Evolutionary conservation across 2,329 filamentous ascomycete genomes (phyloP), one percentile per base, ranked within the genome.

Genomic region (Penicillium rolfsii): DNA sequence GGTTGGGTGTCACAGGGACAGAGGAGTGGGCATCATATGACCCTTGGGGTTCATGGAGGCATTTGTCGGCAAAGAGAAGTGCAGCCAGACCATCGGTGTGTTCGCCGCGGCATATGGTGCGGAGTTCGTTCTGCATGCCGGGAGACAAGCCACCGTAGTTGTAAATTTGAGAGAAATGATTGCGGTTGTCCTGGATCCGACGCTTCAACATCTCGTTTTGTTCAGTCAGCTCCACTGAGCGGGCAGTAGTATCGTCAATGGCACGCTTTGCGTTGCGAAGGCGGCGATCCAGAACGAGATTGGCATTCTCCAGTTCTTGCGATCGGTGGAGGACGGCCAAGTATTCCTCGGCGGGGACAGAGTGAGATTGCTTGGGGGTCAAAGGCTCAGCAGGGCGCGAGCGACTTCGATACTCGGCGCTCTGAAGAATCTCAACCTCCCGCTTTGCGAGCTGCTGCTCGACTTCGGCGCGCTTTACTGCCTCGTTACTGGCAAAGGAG

Each of bases 391-490:
- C 71, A 82, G 85, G 68, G 76, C 77, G 64, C 83, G 83, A 59
- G 83, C 89, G 87, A 55, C 85, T 85, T 55, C 87, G 85, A 72
- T 90, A 85, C 71, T 95, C 90, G 14, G 88, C 87, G 63, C 85
- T 83, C 62, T 93, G 89, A 30, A 97, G 81, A 12, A 93, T 91
- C 63, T 97, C 91, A 22, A 96, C 89, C 76, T 97, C 93, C 24
- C 90, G 85, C 64, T 91, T 87, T n/a, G 89, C 90, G 86, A 97
- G 93, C 66, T 95, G 91, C 70, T 96, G 90, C 76, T 97, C 94
- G 5, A 97, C 93, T 38, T 89, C 90, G 67, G 94, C 92, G 28
- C 93, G 88, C 76, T 96, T 93, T 9, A 91, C 86, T 33, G 93
- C 89, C 68, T 96, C 92, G 52, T 89, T 88, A 57, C 91, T 93